Evolutionary conservation across 2,329 filamentous ascomycete genomes (phyloP).

Genomic region (Trichoderma sp.): DNA sequence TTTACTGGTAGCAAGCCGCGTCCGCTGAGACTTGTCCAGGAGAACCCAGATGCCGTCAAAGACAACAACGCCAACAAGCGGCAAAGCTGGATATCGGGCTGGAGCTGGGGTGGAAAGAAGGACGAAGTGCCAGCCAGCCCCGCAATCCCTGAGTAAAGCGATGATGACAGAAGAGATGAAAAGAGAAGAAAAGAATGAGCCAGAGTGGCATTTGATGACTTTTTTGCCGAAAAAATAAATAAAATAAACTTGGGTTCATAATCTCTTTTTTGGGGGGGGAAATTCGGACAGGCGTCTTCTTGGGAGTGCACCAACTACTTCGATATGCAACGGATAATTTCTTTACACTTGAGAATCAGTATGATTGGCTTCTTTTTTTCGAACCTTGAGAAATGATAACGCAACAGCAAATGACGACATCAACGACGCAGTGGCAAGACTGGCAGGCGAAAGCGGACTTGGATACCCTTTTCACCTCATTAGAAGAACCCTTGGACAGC

Average conservation of each 20-base stretch:
- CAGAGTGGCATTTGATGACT: slow-evolving; percentile 7
- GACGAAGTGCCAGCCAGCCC: slow-evolving; percentile 44
- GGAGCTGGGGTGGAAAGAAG: slow-evolving; percentile 54
- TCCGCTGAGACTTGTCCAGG: slow-evolving; percentile 83
- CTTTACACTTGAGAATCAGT: slow-evolving; percentile 16
- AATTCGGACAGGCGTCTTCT: slow-evolving; percentile 19
- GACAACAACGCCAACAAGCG: slow-evolving; percentile 61
- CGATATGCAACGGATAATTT: slow-evolving; percentile 21
- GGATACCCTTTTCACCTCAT: slow-evolving; percentile 5
- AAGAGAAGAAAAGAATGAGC: slow-evolving; percentile 1
- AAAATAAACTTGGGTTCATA: slow-evolving; percentile 8
- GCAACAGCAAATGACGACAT: slow-evolving; percentile 19
- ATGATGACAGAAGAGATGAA: not conserved
- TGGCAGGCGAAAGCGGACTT: slow-evolving; percentile 13
- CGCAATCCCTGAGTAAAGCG: slow-evolving; percentile 40
- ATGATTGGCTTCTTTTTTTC: slow-evolving; percentile 19
- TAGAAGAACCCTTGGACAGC: slow-evolving; percentile 16
- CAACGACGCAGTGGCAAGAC: slow-evolving; percentile 18
- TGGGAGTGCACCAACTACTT: slow-evolving; percentile 20
- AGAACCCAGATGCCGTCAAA: slow-evolving; percentile 60
- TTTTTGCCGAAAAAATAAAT: not conserved
- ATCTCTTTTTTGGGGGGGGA: not conserved
- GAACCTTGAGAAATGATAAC: slow-evolving; percentile 15
- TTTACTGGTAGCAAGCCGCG: slow-evolving; percentile 72
- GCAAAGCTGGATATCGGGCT: slow-evolving; percentile 64